Evolutionary conservation across 257 asterid species (phyloP), one percentile per base, ranked within the genome.

Genomic region (Plectranthus barbatus): DNA sequence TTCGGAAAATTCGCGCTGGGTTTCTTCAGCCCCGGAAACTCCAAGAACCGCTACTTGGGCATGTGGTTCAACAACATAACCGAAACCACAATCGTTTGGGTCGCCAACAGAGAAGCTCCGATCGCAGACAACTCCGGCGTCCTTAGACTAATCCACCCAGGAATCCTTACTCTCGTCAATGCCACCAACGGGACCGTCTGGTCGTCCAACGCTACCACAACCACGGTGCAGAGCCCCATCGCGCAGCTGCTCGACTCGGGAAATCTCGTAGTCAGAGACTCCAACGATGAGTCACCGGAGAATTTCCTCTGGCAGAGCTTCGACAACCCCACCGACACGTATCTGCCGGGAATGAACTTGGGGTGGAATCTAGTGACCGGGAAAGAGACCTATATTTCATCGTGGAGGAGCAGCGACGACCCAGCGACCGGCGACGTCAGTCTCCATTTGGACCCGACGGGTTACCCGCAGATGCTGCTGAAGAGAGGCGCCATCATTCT

Each of bases 181-280:
- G 6, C 21, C 68, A 33, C 68, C 20, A 60, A 60, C 7, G 34
- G 19, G 9, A 67, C 53, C 1, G 34, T 72, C 1, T 78, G 83
- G 83, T 49, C 58, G 1, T 37, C 80, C 0, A 64, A 67, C 19
- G 20, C n/a, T n/a, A n/a, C 73, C 3, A 29, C 78, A 0, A 3
- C 17, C 0, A 1, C 67, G 5, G 31, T 17, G 15, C 19, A 15
- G 31, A 69, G 20, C 63, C 78, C 76, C 8, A 24, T 68, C 3
- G 80, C 65, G 0, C 63, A 72, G 56, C 59, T 78, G 17, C 48
- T 75, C 3, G 73, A 71, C 17, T 44, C 78, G 0, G 83, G 83
- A 7, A 78, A 75, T 46, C 60, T 75, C 8, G 76, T 72, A 1
- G 49, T 78, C n/a, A 41, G 58, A 41, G 68, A 67, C 2, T 63